These are phyloP conservation scores for Canavalia gladiata DNA, from an alignment of 306 rosid species.

Conservation along the genomic window DNA sequence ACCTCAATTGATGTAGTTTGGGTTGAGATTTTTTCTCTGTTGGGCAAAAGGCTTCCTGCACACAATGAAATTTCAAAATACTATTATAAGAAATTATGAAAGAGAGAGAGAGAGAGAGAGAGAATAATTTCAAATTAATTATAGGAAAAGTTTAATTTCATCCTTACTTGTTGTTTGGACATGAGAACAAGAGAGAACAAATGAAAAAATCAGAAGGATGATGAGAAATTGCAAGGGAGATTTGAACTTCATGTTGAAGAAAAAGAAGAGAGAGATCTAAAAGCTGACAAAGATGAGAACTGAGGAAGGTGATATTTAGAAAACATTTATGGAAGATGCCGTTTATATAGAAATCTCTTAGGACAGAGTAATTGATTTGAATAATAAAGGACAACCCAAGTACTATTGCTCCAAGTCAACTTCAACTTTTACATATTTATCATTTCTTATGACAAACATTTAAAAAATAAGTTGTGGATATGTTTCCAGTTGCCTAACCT, in stretches of 20 bases:
- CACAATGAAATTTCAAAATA: slow-evolving; percentile 18
- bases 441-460: slow-evolving; percentile 17
- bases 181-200: slow-evolving; percentile 45
- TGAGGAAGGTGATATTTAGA: slow-evolving; percentile 16
- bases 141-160: background rate
- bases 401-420: slow-evolving; percentile 47
- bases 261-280: slow-evolving; percentile 23
- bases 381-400: slow-evolving; percentile 27
- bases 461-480: background rate
- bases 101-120: background rate
- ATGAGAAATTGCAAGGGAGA: slow-evolving; percentile 28
- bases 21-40: slow-evolving; percentile 42
- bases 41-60: slow-evolving; percentile 55
- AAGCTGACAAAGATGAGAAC: slow-evolving; percentile 4
- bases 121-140: background rate
- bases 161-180: slow-evolving; percentile 57
- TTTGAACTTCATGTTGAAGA: slow-evolving; percentile 48
- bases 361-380: slow-evolving; percentile 23
- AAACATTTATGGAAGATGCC: slow-evolving; percentile 27
- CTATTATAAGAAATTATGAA: background rate
- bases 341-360: slow-evolving; percentile 40
- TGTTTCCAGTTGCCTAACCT: slow-evolving; percentile 13
- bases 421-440: slow-evolving; percentile 21
- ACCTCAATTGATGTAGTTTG: slow-evolving; percentile 45
- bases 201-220: slow-evolving; percentile 47